Percentiles rank a stretch among this genome's conserved stretches.
Evolutionary conservation across 352 stramenopile genomes (phyloP).

Genomic region (Globisporangium mamillatum): DNA sequence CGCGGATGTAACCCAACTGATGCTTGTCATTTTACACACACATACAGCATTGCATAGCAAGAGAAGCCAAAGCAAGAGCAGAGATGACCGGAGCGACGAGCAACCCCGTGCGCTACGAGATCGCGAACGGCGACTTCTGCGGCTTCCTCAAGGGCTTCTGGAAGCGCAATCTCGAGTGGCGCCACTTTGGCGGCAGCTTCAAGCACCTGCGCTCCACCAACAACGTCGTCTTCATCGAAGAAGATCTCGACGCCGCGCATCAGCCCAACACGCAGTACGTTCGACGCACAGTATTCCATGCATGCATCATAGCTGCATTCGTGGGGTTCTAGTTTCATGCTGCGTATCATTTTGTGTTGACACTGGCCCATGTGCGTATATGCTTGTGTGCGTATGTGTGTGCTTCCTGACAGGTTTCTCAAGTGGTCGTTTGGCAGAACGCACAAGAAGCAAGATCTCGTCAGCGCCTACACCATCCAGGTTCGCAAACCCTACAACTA

Average conservation of each 20-base stretch:
- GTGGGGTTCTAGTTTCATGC: too few relatives aligned
- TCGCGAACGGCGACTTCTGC: conserved; percentile 1
- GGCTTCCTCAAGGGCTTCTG: background rate
- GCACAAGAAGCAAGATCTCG: background rate
- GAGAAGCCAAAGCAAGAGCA: background rate
- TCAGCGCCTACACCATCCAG: background rate
- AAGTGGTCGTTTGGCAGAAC: background rate
- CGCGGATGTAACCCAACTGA: background rate
- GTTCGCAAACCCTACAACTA: background rate
- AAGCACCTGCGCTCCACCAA: background rate
- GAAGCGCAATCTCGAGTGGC: background rate
- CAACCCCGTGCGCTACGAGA: background rate
- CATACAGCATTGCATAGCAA: background rate
- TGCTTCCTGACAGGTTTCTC: background rate
- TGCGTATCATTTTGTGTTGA: too few relatives aligned
- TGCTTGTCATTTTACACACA: background rate
- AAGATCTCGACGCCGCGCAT: background rate
- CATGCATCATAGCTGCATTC: background rate
- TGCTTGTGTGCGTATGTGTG: background rate
- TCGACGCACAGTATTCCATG: background rate
- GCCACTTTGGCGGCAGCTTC: background rate
- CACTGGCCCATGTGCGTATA: background rate
- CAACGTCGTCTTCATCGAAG: conserved; percentile 1
- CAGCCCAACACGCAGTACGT: background rate
- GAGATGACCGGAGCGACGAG: background rate